A percentile compares a stretch with the other conserved stretches of the same genome.
Conservation (phyloP, 768 basidiomycete species). For the Termitomyces sp. region DNA sequence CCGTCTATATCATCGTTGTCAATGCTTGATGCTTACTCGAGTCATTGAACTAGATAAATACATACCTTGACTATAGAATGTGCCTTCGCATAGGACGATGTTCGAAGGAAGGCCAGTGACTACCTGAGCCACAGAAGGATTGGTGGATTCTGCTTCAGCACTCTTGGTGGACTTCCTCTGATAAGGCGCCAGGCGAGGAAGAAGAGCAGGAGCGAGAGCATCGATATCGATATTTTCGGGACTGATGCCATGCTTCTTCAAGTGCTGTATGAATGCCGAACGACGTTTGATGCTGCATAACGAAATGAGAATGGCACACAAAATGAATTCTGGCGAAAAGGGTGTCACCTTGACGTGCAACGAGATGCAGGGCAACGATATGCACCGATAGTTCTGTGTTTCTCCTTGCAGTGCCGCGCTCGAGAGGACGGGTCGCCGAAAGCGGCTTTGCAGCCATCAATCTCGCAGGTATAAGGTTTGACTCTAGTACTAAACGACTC, state of each 20-base stretch:
- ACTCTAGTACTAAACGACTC: slow-evolving; percentile 32
- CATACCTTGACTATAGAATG: not conserved
- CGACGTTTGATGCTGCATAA: slow-evolving; percentile 57
- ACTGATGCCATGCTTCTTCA: slow-evolving; percentile 42
- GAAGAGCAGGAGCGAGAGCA: slow-evolving; percentile 21
- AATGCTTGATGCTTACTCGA: not conserved
- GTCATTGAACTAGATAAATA: not conserved
- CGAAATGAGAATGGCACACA: not conserved
- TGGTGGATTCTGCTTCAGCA: not conserved
- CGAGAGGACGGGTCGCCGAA: slow-evolving; percentile 72
- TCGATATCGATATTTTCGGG: slow-evolving; percentile 25
- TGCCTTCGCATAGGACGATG: not conserved
- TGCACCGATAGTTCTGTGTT: slow-evolving; percentile 35
- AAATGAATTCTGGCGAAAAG: not conserved
- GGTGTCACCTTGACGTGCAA: slow-evolving; percentile 44
- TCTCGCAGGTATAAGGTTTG: slow-evolving; percentile 49
- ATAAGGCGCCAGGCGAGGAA: slow-evolving; percentile 8
- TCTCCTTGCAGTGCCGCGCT: slow-evolving; percentile 59
- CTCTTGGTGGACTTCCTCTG: not conserved
- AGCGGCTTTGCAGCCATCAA: slow-evolving; percentile 35
- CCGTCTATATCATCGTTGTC: not conserved
- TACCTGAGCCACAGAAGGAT: not conserved
- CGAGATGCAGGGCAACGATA: slow-evolving; percentile 38
- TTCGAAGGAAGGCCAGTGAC: not conserved
- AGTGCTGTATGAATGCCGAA: slow-evolving; percentile 49